A percentile compares a stretch with the other conserved stretches of the same genome.
phyloP scores from a whole-genome alignment of 441 rosid genomes.

The Aleurites moluccanus region DNA sequence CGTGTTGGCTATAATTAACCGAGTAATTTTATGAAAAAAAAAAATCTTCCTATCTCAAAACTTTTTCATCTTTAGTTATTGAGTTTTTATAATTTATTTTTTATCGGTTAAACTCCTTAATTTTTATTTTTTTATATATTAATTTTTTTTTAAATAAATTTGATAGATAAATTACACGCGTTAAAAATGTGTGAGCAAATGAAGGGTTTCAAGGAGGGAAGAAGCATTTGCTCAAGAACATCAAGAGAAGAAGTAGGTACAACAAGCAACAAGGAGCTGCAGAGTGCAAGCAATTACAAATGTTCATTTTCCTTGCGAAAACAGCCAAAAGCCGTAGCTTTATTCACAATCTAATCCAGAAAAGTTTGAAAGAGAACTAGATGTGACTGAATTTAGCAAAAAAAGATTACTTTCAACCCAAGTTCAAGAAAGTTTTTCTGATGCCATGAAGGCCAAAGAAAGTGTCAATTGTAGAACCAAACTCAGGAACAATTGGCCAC shows the following conservation, averaged over 20 bases:
- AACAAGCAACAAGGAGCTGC: conserved; percentile 32
- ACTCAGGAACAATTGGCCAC: conserved; percentile 33
- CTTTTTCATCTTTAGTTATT: no score
- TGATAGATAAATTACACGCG: no score
- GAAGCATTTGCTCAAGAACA: conserved; percentile 65
- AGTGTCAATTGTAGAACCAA: conserved; percentile 24
- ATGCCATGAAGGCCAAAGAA: conserved; percentile 13
- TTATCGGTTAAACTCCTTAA: no score
- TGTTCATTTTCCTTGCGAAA: conserved; percentile 51
- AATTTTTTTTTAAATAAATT: no score
- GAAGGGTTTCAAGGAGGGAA: conserved; percentile 62
- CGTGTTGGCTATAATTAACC: neutral
- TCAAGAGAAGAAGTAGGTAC: conserved; percentile 56
- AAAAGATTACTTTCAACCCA: conserved; percentile 42
- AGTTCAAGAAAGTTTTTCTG: conserved; percentile 24
- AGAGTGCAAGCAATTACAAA: conserved; percentile 51
- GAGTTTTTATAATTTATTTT: no score
- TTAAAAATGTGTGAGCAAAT: no score
- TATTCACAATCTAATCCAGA: conserved; percentile 42
- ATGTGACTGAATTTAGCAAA: conserved; percentile 37
- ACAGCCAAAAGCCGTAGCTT: conserved; percentile 40
- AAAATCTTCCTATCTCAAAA: no score
- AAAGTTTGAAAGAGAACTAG: conserved; percentile 46
- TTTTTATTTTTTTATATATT: no score
- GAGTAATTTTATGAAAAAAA: no score